Evolutionary conservation across 176 grass and related monocot genomes (phyloP).

Genomic region (Lolium multiflorum): DNA sequence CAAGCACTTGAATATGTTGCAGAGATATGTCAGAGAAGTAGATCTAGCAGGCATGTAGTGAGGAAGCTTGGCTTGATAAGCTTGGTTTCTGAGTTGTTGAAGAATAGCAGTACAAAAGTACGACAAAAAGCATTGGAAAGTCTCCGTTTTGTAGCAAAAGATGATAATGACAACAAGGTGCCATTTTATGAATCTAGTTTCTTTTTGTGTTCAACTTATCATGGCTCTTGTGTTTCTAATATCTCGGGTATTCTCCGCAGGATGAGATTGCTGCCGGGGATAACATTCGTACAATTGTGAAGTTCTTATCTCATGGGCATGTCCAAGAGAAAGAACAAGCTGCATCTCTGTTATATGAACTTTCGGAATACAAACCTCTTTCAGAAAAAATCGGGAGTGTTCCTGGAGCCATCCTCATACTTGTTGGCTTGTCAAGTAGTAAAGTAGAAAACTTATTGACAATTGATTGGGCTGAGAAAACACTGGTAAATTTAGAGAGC

Average conservation of each 20-base stretch:
- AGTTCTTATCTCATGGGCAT: conserved; percentile 81
- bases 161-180: conserved; percentile 91
- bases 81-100: conserved; percentile 74
- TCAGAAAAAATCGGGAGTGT: conserved; percentile 90
- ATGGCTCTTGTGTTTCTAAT: conserved; percentile 31
- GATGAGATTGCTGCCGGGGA: conserved; percentile 79
- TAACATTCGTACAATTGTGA: conserved; percentile 93
- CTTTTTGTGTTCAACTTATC: conserved; percentile 21
- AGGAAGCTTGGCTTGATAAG: conserved; percentile 70
- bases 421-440: conserved; percentile 89
- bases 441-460: conserved; percentile 72
- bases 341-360: conserved; percentile 82
- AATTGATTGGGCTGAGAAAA: conserved; percentile 81
- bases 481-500: conserved; percentile 81
- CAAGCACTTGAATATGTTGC: conserved; percentile 72
- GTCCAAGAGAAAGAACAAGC: conserved; percentile 79
- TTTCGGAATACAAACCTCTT: conserved; percentile 74
- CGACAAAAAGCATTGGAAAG: conserved; percentile 71
- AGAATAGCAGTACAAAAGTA: conserved; percentile 71
- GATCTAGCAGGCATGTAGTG: conserved; percentile 63
- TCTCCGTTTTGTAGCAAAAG: conserved; percentile 72
- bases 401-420: conserved; percentile 85
- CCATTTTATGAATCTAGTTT: conserved; percentile 14
- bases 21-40: conserved; percentile 69
- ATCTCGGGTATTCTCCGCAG: conserved; percentile 49